A percentile compares a stretch with the other conserved stretches of the same genome.
phyloP scores from a whole-genome alignment of 805 yeast genomes.

The Metschnikowia peoriensis region DNA sequence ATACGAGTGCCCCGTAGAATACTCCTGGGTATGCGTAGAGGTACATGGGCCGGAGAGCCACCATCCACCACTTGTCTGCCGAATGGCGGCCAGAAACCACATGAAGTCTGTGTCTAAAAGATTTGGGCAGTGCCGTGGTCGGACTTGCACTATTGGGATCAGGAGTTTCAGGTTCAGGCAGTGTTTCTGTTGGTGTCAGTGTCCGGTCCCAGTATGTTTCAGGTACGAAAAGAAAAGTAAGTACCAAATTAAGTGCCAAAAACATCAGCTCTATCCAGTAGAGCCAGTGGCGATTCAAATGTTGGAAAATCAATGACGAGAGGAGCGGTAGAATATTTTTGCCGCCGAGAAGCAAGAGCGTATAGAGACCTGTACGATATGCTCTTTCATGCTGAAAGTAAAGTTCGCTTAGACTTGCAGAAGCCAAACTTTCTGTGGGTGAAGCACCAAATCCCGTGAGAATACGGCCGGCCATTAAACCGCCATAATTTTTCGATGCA shows the following conservation, averaged over 20 bases:
- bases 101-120: constrained; percentile 33
- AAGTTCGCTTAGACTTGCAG: constrained; percentile 60
- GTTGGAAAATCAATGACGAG: constrained; percentile 50
- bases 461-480: constrained; percentile 56
- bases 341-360: constrained; percentile 58
- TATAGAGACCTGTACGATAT: constrained; percentile 56
- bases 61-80: constrained; percentile 52
- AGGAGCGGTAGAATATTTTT: constrained; percentile 58
- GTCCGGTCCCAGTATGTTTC: constrained; percentile 64
- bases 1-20: constrained; percentile 49
- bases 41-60: constrained; percentile 53
- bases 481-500: constrained; percentile 45
- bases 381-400: constrained; percentile 62
- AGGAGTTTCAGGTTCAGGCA: neutral
- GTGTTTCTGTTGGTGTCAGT: neutral
- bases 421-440: constrained; percentile 59
- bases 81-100: constrained; percentile 51
- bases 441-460: constrained; percentile 60
- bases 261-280: constrained; percentile 58
- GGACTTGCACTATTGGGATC: neutral
- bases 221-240: constrained; percentile 55
- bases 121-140: constrained; percentile 11
- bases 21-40: constrained; percentile 51
- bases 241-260: constrained; percentile 43
- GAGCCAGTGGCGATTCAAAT: constrained; percentile 55